phyloP scores from a whole-genome alignment of 2,329 filamentous ascomycete species.

The Botrytis hyacinthi region DNA sequence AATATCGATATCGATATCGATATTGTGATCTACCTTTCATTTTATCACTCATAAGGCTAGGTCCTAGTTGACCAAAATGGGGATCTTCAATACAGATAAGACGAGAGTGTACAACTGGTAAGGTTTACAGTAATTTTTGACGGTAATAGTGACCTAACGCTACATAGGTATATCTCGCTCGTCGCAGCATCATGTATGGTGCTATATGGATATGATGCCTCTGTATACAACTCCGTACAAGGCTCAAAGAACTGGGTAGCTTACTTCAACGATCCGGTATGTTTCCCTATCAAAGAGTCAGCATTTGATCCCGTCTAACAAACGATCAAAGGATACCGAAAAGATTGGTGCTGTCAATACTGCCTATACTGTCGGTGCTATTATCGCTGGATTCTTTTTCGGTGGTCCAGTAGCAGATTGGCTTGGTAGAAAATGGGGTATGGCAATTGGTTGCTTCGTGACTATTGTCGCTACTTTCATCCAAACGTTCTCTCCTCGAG shows the following conservation, averaged over 20 bases:
- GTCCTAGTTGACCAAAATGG: not conserved
- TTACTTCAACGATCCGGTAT: conserved; percentile 52
- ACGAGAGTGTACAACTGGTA: conserved; percentile 20
- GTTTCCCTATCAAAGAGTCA: not conserved
- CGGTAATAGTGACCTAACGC: not conserved
- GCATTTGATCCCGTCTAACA: not conserved
- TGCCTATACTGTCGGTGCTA: conserved; percentile 68
- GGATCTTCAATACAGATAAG: not conserved
- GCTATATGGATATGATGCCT: conserved; percentile 72
- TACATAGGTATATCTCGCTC: conserved; percentile 62
- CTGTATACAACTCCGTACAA: conserved; percentile 71
- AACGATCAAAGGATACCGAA: conserved; percentile 36
- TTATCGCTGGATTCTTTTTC: conserved; percentile 65
- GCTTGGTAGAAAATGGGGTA: conserved; percentile 61
- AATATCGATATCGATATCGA: not conserved
- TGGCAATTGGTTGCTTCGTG: conserved; percentile 61
- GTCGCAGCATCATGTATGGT: conserved; percentile 72
- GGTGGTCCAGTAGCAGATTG: conserved; percentile 61
- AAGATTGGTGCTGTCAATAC: conserved; percentile 62
- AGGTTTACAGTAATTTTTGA: not conserved
- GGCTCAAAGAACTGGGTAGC: conserved; percentile 63
- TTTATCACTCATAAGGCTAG: not conserved
- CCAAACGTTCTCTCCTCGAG: conserved; percentile 61
- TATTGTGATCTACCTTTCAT: not conserved
- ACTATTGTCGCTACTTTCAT: conserved; percentile 68